These are phyloP conservation scores for Plenodomus lindquistii DNA, from an alignment of 2,329 filamentous ascomycete genomes.

Conservation along the genomic window DNA sequence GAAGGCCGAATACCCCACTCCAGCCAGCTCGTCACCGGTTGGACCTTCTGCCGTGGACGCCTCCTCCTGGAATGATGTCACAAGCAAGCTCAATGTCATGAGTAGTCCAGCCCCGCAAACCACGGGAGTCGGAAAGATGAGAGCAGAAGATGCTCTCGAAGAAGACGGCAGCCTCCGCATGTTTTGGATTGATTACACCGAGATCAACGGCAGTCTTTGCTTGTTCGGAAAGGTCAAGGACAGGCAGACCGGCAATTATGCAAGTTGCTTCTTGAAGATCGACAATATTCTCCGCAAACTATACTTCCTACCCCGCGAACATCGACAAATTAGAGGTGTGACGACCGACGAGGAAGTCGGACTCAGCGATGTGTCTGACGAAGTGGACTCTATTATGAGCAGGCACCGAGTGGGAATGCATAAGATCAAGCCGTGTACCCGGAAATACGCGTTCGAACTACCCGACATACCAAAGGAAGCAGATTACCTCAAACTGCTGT, in stretches of 20 bases:
- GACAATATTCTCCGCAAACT: slow-evolving; percentile 93
- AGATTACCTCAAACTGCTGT: slow-evolving; percentile 93
- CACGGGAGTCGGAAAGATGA: slow-evolving; percentile 75
- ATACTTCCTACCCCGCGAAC: slow-evolving; percentile 84
- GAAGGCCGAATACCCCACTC: slow-evolving; percentile 70
- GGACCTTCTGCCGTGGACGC: slow-evolving; percentile 68
- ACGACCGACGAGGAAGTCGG: slow-evolving; percentile 77
- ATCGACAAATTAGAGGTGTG: slow-evolving; percentile 61
- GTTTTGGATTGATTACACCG: slow-evolving; percentile 97
- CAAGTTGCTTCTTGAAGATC: slow-evolving; percentile 94
- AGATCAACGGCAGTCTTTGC: slow-evolving; percentile 87
- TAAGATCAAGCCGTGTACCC: slow-evolving; percentile 87
- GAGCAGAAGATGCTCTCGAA: slow-evolving; percentile 84
- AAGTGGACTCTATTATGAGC: slow-evolving; percentile 87
- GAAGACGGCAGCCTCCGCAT: slow-evolving; percentile 88
- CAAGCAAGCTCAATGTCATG: slow-evolving; percentile 81
- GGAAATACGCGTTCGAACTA: slow-evolving; percentile 96
- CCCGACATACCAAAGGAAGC: slow-evolving; percentile 83
- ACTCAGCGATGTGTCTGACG: slow-evolving; percentile 87
- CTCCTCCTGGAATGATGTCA: slow-evolving; percentile 85
- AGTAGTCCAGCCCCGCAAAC: slow-evolving; percentile 70
- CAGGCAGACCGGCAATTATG: slow-evolving; percentile 75
- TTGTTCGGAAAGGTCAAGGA: slow-evolving; percentile 96
- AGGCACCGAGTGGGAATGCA: slow-evolving; percentile 83
- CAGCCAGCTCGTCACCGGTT: slow-evolving; percentile 75